Conservation (phyloP, 2,329 filamentous ascomycete genomes). For the Pyrenochaeta sp. region DNA sequence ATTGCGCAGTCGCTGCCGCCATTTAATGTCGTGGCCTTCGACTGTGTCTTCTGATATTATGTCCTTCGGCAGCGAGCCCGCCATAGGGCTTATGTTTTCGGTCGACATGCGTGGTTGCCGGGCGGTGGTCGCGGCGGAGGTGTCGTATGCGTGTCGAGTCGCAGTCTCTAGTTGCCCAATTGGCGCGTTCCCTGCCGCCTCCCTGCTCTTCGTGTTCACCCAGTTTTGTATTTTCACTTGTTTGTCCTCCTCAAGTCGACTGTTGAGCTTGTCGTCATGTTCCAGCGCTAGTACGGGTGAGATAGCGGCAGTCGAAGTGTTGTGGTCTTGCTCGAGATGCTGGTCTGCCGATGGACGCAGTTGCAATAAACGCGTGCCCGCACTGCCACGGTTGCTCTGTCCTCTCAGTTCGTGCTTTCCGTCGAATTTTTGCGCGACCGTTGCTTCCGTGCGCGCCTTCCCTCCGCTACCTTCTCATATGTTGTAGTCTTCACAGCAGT, state of each 20-base stretch:
- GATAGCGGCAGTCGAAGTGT: slow-evolving; percentile 13
- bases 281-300: slow-evolving; percentile 13
- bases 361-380: slow-evolving; percentile 13
- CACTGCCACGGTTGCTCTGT: slow-evolving; percentile 2
- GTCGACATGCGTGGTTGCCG: slow-evolving; percentile 22
- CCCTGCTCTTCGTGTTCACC: slow-evolving; percentile 6
- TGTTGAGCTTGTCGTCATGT: slow-evolving; percentile 23
- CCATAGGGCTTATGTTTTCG: slow-evolving; percentile 24
- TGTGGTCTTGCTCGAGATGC: slow-evolving; percentile 15
- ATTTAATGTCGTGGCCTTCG: slow-evolving; percentile 44
- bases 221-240: slow-evolving; percentile 14
- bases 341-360: slow-evolving; percentile 10
- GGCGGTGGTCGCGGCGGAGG: slow-evolving; percentile 1
- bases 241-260: slow-evolving; percentile 14
- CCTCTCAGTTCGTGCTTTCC: slow-evolving; percentile 4
- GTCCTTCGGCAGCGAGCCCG: slow-evolving; percentile 36
- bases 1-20: slow-evolving; percentile 60
- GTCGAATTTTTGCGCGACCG: neutral
- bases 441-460: slow-evolving; percentile 8
- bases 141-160: slow-evolving; percentile 18
- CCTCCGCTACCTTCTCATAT: neutral
- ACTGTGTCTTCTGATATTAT: slow-evolving; percentile 40
- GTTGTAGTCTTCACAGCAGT: neutral
- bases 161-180: slow-evolving; percentile 16
- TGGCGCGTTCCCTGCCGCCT: slow-evolving; percentile 8